Percentiles rank a stretch among this genome's conserved stretches.
phyloP scores from a whole-genome alignment of 306 rosid genomes.

The Parietaria judaica region DNA sequence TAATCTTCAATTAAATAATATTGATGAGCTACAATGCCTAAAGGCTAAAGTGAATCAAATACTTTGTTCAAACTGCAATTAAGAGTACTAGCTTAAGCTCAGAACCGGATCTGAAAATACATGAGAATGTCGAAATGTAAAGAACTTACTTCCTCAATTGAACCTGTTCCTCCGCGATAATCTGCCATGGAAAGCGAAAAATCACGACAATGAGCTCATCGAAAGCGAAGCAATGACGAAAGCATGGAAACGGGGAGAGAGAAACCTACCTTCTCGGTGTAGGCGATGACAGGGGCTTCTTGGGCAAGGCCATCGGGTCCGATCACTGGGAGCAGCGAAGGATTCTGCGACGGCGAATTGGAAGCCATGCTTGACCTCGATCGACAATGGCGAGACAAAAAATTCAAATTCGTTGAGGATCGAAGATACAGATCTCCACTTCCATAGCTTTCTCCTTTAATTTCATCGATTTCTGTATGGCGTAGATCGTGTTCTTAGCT shows the following conservation, averaged over 20 bases:
- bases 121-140: not conserved
- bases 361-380: conserved; percentile 38
- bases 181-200: conserved; percentile 31
- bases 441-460: not conserved
- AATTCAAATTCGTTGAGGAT: conserved; percentile 3
- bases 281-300: conserved; percentile 65
- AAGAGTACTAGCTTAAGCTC: not conserved
- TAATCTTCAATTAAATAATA: too few relatives aligned
- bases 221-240: not conserved
- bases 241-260: conserved; percentile 4
- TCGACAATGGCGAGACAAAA: not conserved
- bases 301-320: conserved; percentile 85
- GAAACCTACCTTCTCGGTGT: conserved; percentile 69
- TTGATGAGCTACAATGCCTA: too few relatives aligned
- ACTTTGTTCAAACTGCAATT: not conserved
- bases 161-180: conserved; percentile 74
- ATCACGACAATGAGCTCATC: conserved; percentile 4
- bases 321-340: conserved; percentile 59
- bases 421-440: too few relatives aligned
- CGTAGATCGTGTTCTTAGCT: too few relatives aligned
- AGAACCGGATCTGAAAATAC: conserved; percentile 9
- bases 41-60: too few relatives aligned
- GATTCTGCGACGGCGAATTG: conserved; percentile 22
- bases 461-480: too few relatives aligned
- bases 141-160: conserved; percentile 64